Conservation (phyloP, 345 rosid genomes). For the Populus nigra region DNA sequence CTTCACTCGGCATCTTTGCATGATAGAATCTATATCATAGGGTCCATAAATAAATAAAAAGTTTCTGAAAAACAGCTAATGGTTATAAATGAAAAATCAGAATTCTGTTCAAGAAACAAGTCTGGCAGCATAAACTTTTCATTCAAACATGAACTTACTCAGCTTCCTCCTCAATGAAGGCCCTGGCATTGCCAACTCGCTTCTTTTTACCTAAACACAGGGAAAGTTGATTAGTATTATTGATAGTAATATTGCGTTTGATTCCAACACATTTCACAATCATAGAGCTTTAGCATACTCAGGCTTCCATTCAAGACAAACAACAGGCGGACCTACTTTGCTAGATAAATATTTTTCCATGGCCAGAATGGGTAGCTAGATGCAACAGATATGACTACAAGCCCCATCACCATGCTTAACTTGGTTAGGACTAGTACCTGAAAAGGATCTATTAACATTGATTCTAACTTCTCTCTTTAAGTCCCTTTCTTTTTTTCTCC, state of each 20-base stretch:
- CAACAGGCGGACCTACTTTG: not conserved
- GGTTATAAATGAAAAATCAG: not conserved
- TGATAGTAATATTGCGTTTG: not conserved
- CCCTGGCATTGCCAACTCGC: conserved; percentile 34
- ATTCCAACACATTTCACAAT: not conserved
- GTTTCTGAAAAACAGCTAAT: not conserved
- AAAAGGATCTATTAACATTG: not conserved
- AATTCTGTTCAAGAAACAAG: not conserved
- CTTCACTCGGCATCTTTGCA: not conserved
- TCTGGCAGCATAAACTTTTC: not conserved
- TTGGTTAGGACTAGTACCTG: conserved; percentile 22
- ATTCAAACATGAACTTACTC: conserved; percentile 54
- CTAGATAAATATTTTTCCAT: not conserved
- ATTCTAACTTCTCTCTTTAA: no score
- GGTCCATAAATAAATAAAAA: not conserved
- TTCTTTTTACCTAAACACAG: conserved; percentile 56
- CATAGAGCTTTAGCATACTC: not conserved
- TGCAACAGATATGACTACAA: conserved; percentile 1
- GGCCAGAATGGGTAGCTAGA: conserved; percentile 1
- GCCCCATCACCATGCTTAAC: conserved; percentile 45
- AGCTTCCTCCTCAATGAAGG: conserved; percentile 79
- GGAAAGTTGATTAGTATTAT: conserved; percentile 17
- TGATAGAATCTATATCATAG: not conserved
- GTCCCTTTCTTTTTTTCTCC: no score
- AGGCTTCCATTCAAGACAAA: conserved; percentile 8